Base-by-base conservation (phyloP, 2,329 filamentous ascomycete species). In the Aspergillus glaucus region DNA sequence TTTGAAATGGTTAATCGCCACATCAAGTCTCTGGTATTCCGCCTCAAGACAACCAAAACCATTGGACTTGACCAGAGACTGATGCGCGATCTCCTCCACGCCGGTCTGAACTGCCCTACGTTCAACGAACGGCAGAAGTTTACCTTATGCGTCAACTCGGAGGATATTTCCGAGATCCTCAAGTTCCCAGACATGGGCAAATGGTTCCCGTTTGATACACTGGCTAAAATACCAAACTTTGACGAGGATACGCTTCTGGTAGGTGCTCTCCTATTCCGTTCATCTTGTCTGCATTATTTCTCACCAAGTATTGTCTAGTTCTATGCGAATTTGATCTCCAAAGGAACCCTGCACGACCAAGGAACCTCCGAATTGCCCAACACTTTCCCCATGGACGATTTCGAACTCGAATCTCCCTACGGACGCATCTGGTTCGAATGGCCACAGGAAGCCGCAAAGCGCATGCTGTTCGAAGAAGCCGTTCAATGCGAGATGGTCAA, bases 1-100 rank as follows among this genome's bases (percentile, higher is more conserved):
- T 78, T 73, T 60, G 62, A 71, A 12, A 59, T 68, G 32, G 61
- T 60, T 45, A 59, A 58, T 47, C 77, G 77, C 22, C 84, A 85
- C 63, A 82, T 92, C 62, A 78, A 77, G 46, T 84, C 89, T 59
- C 77, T 92, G 62, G 80, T 80, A 55, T 86, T 86, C 55, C 75
- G 80, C 41, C 71, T 86, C 44, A 73, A 82, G 70, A 58, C 55
- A 32, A 48, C 51, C 6, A 59, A 61, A 17, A 63, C 59, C 2
- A 62, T 73, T 44, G 71, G 71, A 3, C 62, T 75, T 40, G 66
- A 70, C 46, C 53, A 60, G 34, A 66, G 63, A 42, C 56, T 75
- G 14, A 47, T 73, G 15, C 47, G 56, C 14, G 69, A 74, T 43
- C 58, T 75, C 12, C 56, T 74, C 22, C 60, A 63, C 17, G 66